Evolutionary conservation across 2,329 filamentous ascomycete species (phyloP).

Genomic region (Epichloe aotearoae): DNA sequence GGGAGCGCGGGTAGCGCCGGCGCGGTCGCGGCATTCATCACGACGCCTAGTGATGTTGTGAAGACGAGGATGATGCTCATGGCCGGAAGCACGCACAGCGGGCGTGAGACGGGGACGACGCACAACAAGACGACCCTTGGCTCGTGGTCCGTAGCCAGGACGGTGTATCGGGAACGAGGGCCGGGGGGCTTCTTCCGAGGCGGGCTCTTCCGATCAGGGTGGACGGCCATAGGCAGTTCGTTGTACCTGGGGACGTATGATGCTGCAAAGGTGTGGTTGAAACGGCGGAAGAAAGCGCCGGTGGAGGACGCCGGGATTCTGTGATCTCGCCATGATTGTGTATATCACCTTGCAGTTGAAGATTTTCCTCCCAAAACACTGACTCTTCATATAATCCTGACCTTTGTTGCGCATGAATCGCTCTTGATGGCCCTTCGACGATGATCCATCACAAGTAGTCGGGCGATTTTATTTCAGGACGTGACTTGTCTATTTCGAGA

Average conservation of each 20-base stretch:
- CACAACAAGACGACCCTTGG: slow-evolving; percentile 11
- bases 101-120: slow-evolving; percentile 13
- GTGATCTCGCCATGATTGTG: slow-evolving; percentile 3
- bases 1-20: slow-evolving; percentile 62
- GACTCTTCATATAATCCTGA: background rate
- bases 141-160: slow-evolving; percentile 46
- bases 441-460: background rate
- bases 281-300: slow-evolving; percentile 23
- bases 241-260: slow-evolving; percentile 83
- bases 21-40: slow-evolving; percentile 62
- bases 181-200: slow-evolving; percentile 66
- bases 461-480: no score
- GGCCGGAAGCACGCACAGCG: slow-evolving; percentile 25
- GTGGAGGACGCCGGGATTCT: slow-evolving; percentile 23
- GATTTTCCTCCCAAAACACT: no score
- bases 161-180: slow-evolving; percentile 55
- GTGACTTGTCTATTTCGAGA: no score
- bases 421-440: background rate
- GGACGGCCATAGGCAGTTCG: slow-evolving; percentile 74
- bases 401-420: no score
- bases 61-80: slow-evolving; percentile 83
- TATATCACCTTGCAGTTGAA: no score
- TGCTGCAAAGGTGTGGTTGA: slow-evolving; percentile 54
- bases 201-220: slow-evolving; percentile 56
- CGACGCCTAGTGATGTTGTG: slow-evolving; percentile 78